Conservation (phyloP, 2,329 filamentous ascomycete genomes). For the Diaporthe vaccinii region DNA sequence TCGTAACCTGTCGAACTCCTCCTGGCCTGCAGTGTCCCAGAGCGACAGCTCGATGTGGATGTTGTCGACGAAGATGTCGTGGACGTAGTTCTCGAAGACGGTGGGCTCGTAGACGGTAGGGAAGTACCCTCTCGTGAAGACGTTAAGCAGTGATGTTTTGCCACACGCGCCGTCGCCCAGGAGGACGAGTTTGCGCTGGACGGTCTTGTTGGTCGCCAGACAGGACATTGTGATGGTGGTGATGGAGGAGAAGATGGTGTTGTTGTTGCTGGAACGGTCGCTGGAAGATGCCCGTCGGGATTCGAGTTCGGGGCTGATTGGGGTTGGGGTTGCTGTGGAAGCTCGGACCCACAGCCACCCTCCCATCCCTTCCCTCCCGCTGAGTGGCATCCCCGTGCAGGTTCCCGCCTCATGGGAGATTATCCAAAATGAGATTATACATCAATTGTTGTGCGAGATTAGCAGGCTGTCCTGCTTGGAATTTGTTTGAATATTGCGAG, state of each 20-base stretch:
- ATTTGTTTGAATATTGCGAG: not conserved
- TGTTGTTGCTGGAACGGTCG: conserved; percentile 22
- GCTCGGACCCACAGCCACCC: conserved; percentile 19
- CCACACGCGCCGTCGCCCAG: conserved; percentile 97
- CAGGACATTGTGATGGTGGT: conserved; percentile 31
- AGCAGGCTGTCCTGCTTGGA: not conserved
- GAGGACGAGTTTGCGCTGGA: conserved; percentile 96
- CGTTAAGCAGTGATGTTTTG: conserved; percentile 96
- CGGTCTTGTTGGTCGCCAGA: conserved; percentile 71
- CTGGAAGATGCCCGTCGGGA: conserved; percentile 12
- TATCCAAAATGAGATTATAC: conserved; percentile 22
- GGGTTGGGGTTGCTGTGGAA: conserved; percentile 23
- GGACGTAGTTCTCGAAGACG: conserved; percentile 99
- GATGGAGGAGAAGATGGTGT: conserved; percentile 10
- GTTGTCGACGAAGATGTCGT: conserved; percentile 98
- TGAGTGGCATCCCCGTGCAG: conserved; percentile 22
- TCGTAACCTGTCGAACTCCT: conserved; percentile 97
- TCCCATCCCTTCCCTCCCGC: conserved; percentile 1
- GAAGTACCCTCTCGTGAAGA: conserved; percentile 99
- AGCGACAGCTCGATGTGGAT: conserved; percentile 97
- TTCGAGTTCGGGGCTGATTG: conserved; percentile 24
- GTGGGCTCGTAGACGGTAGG: conserved; percentile 98
- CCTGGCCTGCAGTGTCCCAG: conserved; percentile 98
- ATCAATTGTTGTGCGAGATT: conserved; percentile 4
- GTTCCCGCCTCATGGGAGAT: conserved; percentile 24